These are phyloP conservation scores for Rubia yunnanensis DNA, from an alignment of 257 asterid genomes.

Conservation along the genomic window DNA sequence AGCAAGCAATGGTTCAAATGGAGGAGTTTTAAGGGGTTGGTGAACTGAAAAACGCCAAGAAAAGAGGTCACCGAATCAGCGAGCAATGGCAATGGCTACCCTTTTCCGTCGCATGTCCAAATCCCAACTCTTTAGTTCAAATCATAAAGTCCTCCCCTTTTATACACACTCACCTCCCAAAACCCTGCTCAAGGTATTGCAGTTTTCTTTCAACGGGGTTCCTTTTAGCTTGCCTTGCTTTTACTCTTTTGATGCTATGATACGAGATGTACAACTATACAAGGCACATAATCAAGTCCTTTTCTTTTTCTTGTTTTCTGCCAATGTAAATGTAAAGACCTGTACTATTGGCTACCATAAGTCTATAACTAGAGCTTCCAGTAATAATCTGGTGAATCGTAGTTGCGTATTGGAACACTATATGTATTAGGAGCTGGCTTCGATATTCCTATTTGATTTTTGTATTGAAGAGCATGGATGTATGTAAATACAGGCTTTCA, in stretches of 20 bases:
- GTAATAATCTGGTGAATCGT: background rate
- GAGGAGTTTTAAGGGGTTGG: background rate
- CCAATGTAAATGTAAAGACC: background rate
- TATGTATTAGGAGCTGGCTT: background rate
- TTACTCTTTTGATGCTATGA: background rate
- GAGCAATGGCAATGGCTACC: constrained; percentile 28
- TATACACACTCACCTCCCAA: constrained; percentile 18
- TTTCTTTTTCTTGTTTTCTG: background rate
- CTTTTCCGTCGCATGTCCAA: constrained; percentile 29
- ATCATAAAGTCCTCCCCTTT: constrained; percentile 11
- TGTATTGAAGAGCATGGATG: background rate
- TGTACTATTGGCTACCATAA: background rate
- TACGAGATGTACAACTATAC: background rate
- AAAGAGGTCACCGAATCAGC: background rate
- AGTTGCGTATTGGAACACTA: background rate
- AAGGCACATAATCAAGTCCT: background rate
- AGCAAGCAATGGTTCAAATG: background rate
- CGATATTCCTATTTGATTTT: background rate
- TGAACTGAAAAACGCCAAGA: background rate
- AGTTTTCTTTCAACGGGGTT: background rate
- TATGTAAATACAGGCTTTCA: background rate
- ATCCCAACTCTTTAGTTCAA: constrained; percentile 12
- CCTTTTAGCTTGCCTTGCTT: background rate
- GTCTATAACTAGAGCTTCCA: background rate
- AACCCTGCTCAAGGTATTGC: constrained; percentile 37